These are phyloP conservation scores for Suhomyces chickasaworum DNA, from an alignment of 1,139 yeast species.

Conservation along the genomic window DNA sequence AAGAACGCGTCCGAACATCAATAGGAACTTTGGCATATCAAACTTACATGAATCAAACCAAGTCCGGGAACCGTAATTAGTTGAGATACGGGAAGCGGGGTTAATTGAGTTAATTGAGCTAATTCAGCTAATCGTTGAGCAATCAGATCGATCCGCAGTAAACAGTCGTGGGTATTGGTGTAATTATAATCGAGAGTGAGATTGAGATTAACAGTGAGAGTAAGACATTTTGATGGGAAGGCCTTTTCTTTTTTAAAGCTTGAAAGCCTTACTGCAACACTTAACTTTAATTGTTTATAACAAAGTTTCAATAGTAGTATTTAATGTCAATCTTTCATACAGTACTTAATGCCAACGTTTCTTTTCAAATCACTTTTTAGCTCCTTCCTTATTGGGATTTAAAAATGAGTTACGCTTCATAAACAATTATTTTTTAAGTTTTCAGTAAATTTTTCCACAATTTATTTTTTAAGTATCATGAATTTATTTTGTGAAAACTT, in stretches of 20 bases:
- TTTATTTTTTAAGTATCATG: slow-evolving; percentile 6
- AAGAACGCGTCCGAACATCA: slow-evolving; percentile 1
- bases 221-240: background rate
- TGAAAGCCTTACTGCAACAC: background rate
- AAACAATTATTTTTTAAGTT: slow-evolving; percentile 8
- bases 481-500: slow-evolving; percentile 8
- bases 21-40: background rate
- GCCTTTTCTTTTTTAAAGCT: slow-evolving; percentile 1
- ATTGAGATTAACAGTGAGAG: too few relatives aligned
- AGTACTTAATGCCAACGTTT: slow-evolving; percentile 2
- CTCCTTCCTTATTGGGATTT: slow-evolving; percentile 10
- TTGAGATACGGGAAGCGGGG: background rate
- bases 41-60: background rate
- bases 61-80: background rate
- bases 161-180: too few relatives aligned
- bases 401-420: slow-evolving; percentile 8
- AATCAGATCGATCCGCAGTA: too few relatives aligned
- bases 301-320: slow-evolving; percentile 4
- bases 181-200: slow-evolving; percentile 2
- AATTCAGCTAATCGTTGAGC: too few relatives aligned
- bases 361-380: slow-evolving; percentile 8
- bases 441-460: slow-evolving; percentile 2
- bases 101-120: too few relatives aligned
- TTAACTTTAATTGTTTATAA: background rate
- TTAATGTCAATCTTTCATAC: slow-evolving; percentile 4